phyloP scores from a whole-genome alignment of 1,139 yeast genomes.

The Saccharomyces hybrid region DNA sequence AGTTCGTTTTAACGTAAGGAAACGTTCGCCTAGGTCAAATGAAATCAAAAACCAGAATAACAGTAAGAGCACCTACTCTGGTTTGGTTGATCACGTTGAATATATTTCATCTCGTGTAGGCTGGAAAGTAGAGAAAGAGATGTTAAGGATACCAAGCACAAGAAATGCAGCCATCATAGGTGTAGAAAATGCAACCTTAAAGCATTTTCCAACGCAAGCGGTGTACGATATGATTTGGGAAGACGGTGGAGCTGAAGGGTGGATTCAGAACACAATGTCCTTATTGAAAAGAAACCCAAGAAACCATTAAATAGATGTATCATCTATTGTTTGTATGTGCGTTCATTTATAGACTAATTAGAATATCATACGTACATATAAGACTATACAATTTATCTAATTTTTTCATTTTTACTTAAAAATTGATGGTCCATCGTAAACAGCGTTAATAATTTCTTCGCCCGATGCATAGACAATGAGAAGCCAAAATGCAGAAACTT shows the following conservation, averaged over 20 bases:
- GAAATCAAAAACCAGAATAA: conserved; percentile 12
- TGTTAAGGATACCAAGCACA: conserved; percentile 89
- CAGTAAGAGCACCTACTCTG: conserved; percentile 63
- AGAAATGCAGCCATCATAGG: conserved; percentile 89
- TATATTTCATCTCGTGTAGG: conserved; percentile 60
- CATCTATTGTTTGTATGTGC: not conserved
- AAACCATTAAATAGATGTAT: conserved; percentile 16
- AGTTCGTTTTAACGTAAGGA: conserved; percentile 42
- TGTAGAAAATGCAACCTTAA: conserved; percentile 29
- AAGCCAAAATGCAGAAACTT: not conserved
- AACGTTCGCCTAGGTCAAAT: conserved; percentile 34
- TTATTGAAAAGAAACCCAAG: conserved; percentile 41
- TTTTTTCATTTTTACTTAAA: not conserved
- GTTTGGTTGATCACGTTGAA: conserved; percentile 78
- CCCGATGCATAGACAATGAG: not conserved
- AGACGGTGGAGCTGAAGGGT: conserved; percentile 87
- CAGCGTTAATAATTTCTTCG: not conserved
- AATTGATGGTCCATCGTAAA: not conserved
- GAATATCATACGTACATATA: not conserved
- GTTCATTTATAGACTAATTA: not conserved
- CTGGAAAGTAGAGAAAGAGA: conserved; percentile 79
- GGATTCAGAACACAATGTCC: conserved; percentile 74
- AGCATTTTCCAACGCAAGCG: conserved; percentile 27
- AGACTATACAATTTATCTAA: not conserved
- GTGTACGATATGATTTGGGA: conserved; percentile 52